Conservation (phyloP, 805 yeast species). For the Phaffomyces antillensis region DNA sequence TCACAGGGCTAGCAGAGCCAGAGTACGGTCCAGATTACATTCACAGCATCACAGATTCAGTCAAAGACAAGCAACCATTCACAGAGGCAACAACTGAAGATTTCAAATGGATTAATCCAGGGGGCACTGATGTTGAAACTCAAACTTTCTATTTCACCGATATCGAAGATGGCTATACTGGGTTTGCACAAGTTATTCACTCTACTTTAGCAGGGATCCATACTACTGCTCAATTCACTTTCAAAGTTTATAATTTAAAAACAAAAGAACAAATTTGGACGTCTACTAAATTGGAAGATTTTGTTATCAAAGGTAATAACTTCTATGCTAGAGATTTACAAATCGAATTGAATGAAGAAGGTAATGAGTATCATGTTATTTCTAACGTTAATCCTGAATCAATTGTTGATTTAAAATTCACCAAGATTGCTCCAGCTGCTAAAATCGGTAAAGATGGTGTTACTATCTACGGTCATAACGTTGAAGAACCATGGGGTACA, state of each 20-base stretch:
- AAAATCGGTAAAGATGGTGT: constrained; percentile 86
- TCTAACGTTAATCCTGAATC: constrained; percentile 66
- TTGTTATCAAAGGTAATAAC: constrained; percentile 62
- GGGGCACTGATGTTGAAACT: constrained; percentile 88
- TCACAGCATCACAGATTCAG: constrained; percentile 66
- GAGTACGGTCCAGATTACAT: constrained; percentile 92
- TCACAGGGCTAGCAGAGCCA: constrained; percentile 96
- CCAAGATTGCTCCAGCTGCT: constrained; percentile 66
- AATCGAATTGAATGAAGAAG: constrained; percentile 52
- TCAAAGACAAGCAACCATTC: constrained; percentile 50
- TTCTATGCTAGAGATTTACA: constrained; percentile 72
- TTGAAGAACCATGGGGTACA: constrained; percentile 87
- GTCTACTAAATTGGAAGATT: constrained; percentile 80
- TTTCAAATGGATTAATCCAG: constrained; percentile 67
- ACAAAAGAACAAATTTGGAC: constrained; percentile 65
- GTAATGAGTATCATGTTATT: constrained; percentile 44
- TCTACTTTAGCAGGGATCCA: constrained; percentile 85
- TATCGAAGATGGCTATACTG: constrained; percentile 54
- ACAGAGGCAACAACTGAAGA: constrained; percentile 58
- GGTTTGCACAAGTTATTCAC: constrained; percentile 92
- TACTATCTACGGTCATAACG: constrained; percentile 80
- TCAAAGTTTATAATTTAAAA: constrained; percentile 58
- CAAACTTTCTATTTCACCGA: constrained; percentile 83
- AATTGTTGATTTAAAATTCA: constrained; percentile 59
- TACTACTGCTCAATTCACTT: constrained; percentile 91